Base-by-base conservation (phyloP, 331 rosid species). In the Quercus tomentella region DNA sequence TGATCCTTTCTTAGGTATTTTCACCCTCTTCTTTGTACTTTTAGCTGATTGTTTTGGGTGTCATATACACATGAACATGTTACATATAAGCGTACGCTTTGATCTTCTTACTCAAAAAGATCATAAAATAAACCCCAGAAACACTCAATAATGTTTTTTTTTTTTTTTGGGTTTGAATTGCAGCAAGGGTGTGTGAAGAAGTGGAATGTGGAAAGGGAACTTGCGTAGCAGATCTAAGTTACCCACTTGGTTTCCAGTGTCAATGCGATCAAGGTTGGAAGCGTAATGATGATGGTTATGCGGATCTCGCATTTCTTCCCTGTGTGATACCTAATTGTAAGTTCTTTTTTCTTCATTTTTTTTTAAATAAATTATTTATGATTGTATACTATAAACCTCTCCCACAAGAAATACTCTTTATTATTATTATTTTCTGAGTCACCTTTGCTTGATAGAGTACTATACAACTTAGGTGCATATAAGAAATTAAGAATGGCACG, bases 271-370 rank as follows among this genome's bases (percentile, higher is more conserved):
- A 82, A 18, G 97, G 93, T 2, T 94, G 98, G 98, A 85, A 57
- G 22, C 76, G 69, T 11, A 80, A 90, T 0, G 67, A 79, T 0
- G 82, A 84, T 25, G 77, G 23, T 21, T 75, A 85, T 23, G 80
- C 76, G 43, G 81, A 84, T 65, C 79, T 78, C 73, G 63, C 74
- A 30, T 94, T 92, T 78, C 98, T 92, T 65, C 98, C 98, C 4
- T 91, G 98, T 73, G 98, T 92, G 76, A 89, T 94, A 73, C 98
- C 98, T 18, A 11, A 88, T 37, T 92, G 98, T 94, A 87, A 55
- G 49, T 74, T 65, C 17, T 7, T 8, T 20, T 54, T 14, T 6
- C 71, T 60, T 73, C 61, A 56, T 7, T 2, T 70, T 25, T 6
- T 54, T 56, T 21, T 0, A 9, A 21, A 18, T n/a, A 4, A 57